phyloP scores from a whole-genome alignment of 2,329 filamentous ascomycete genomes.

The Tolypocladium paradoxum region DNA sequence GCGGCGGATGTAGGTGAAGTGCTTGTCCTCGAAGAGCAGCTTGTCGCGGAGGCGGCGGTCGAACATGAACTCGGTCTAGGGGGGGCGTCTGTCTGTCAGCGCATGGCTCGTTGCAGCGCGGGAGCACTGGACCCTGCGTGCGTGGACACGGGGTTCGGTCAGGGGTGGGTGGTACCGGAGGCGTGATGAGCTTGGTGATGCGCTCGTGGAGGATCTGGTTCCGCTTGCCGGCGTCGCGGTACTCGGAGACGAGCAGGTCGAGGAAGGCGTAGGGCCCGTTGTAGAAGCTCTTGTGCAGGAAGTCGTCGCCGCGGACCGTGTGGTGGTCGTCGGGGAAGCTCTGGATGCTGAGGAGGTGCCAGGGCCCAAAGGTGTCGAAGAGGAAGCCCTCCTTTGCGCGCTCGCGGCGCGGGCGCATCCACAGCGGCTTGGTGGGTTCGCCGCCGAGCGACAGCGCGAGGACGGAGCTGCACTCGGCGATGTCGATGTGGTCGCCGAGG shows the following conservation, averaged over 20 bases:
- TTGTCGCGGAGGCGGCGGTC: constrained; percentile 42
- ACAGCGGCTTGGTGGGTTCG: constrained; percentile 34
- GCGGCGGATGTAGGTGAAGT: constrained; percentile 49
- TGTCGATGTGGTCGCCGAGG: constrained; percentile 40
- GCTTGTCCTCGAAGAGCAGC: constrained; percentile 48
- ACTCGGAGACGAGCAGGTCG: constrained; percentile 46
- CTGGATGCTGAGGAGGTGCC: constrained; percentile 48
- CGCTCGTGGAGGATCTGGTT: constrained; percentile 45
- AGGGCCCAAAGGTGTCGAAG: constrained; percentile 48
- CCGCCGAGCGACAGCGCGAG: constrained; percentile 48
- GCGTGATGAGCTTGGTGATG: constrained; percentile 49
- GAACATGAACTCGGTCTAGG: constrained; percentile 49
- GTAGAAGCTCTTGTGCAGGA: constrained; percentile 40
- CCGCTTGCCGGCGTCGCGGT: constrained; percentile 47
- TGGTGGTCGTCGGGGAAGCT: constrained; percentile 49
- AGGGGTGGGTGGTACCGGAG: constrained; percentile 28
- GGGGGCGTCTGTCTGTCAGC: neutral
- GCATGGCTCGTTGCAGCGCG: neutral
- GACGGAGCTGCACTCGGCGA: constrained; percentile 48
- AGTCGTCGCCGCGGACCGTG: constrained; percentile 43
- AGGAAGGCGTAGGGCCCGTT: constrained; percentile 54
- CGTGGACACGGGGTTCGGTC: neutral
- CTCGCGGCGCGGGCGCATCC: constrained; percentile 36
- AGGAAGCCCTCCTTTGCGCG: constrained; percentile 39
- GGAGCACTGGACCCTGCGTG: neutral